Percentiles rank a stretch among this genome's conserved stretches.
Evolutionary conservation across 495 filamentous ascomycete species (phyloP).

Genomic region (Trichocladium antarcticum): DNA sequence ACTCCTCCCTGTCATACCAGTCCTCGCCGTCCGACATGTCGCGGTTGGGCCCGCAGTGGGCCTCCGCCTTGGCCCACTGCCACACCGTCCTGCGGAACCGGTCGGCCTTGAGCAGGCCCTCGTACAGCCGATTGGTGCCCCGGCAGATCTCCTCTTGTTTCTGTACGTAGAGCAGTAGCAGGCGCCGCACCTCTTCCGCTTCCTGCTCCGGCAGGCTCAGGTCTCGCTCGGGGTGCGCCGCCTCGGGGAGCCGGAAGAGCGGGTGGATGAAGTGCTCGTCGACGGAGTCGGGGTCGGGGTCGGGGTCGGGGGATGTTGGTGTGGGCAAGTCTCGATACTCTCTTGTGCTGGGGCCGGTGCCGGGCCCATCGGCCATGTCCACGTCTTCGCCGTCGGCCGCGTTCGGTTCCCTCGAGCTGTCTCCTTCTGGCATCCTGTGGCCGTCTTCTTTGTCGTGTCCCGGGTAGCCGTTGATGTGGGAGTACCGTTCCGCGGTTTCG

Average conservation of each 20-base stretch:
- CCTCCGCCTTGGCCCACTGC: constrained; percentile 80
- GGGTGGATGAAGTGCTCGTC: constrained; percentile 59
- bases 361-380: constrained; percentile 36
- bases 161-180: constrained; percentile 78
- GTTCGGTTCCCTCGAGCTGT: constrained; percentile 18
- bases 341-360: background rate
- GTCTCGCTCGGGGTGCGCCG: constrained; percentile 62
- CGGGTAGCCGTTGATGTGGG: constrained; percentile 10
- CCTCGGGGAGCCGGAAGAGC: constrained; percentile 65
- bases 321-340: too few species aligned
- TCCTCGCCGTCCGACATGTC: constrained; percentile 86
- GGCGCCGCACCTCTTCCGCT: constrained; percentile 76
- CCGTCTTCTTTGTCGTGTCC: background rate
- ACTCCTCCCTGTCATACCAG: constrained; percentile 88
- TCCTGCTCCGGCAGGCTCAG: constrained; percentile 68
- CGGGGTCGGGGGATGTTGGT: background rate
- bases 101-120: constrained; percentile 64
- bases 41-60: constrained; percentile 58
- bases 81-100: constrained; percentile 67
- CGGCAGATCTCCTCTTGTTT: constrained; percentile 93
- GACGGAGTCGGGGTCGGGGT: constrained; percentile 20
- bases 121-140: constrained; percentile 61
- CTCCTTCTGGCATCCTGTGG: background rate
- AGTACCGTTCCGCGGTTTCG: background rate
- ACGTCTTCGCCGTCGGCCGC: constrained; percentile 30